Percentiles rank a stretch among this genome's conserved stretches.
Evolutionary conservation across 306 rosid genomes (phyloP).

Genomic region (Lagenaria siceraria): DNA sequence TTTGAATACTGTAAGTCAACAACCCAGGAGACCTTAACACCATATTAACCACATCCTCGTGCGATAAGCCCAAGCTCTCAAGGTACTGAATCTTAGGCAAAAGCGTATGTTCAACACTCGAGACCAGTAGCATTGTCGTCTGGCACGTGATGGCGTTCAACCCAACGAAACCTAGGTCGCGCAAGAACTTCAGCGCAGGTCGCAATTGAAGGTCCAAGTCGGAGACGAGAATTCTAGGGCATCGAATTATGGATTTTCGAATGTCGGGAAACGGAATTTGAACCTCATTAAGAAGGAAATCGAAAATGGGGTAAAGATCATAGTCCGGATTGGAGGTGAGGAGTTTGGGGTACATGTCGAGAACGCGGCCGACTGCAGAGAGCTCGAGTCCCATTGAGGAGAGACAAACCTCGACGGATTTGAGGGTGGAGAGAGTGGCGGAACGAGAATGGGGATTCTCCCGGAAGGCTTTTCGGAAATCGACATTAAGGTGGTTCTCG

Average conservation of each 20-base stretch:
- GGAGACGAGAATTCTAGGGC: conserved; percentile 64
- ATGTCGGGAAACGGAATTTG: conserved; percentile 43
- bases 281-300: conserved; percentile 61
- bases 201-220: conserved; percentile 35
- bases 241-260: conserved; percentile 35
- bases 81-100: conserved; percentile 30
- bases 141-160: conserved; percentile 23
- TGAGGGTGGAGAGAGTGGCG: conserved; percentile 34
- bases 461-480: conserved; percentile 48
- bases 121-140: conserved; percentile 28
- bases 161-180: conserved; percentile 25
- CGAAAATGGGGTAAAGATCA: conserved; percentile 65
- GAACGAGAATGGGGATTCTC: conserved; percentile 50
- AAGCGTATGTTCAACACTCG: conserved; percentile 32
- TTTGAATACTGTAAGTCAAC: conserved; percentile 45
- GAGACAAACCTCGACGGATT: conserved; percentile 50
- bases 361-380: conserved; percentile 49
- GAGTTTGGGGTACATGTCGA: conserved; percentile 62
- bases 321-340: conserved; percentile 56
- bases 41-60: conserved; percentile 41
- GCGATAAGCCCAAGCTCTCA: conserved; percentile 35
- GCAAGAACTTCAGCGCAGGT: conserved; percentile 25
- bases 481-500: conserved; percentile 38
- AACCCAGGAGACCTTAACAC: conserved; percentile 64
- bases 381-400: conserved; percentile 53